Conservation (phyloP, 495 filamentous ascomycete genomes). For the Elasticomyces elasticus region DNA sequence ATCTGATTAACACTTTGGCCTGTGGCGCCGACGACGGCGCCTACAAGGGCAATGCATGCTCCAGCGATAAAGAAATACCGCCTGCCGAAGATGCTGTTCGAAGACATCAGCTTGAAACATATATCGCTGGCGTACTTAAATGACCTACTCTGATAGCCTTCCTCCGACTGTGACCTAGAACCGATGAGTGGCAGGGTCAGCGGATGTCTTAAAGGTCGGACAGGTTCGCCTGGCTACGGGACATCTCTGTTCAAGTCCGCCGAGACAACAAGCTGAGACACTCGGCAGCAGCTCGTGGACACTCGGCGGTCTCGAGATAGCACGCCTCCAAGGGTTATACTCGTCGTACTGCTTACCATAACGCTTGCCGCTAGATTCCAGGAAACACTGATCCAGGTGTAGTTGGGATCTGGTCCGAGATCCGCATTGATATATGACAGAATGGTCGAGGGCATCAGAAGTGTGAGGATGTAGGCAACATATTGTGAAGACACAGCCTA, state of each 20-base stretch:
- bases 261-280: no score
- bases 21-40: conserved; percentile 18
- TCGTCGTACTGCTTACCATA: no score
- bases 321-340: no score
- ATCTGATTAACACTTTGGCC: conserved; percentile 16
- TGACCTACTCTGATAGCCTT: conserved; percentile 7
- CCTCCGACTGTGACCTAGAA: conserved; percentile 12
- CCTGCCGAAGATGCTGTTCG: conserved; percentile 9
- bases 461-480: neutral
- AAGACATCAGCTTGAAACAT: no score
- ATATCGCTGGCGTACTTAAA: no score
- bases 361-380: conserved; percentile 20
- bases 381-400: conserved; percentile 20
- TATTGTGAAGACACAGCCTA: neutral
- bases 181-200: no score
- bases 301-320: no score
- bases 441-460: conserved; percentile 13
- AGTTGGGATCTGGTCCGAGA: conserved; percentile 18
- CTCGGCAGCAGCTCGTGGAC: no score
- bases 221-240: no score
- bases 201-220: no score
- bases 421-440: conserved; percentile 23
- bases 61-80: conserved; percentile 8
- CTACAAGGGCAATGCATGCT: neutral
- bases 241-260: no score